Conservation (phyloP, 495 filamentous ascomycete genomes). For the Podospora didyma region DNA sequence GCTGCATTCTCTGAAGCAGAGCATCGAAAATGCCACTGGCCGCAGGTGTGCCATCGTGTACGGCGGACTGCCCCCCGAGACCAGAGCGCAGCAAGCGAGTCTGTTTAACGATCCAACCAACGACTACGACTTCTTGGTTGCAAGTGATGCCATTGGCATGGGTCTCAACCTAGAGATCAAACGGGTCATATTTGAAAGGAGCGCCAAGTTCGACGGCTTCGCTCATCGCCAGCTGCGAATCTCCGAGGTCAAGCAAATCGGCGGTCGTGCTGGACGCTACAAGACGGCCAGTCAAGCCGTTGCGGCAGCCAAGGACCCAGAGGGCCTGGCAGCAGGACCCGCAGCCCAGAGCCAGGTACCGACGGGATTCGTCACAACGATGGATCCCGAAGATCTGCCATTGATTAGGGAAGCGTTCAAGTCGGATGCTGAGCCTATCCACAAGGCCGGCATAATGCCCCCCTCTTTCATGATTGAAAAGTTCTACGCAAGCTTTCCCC, state of each 20-base stretch:
- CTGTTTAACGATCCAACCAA: slow-evolving; percentile 93
- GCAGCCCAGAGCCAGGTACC: slow-evolving; percentile 22
- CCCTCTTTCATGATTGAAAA: slow-evolving; percentile 59
- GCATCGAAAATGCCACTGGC: slow-evolving; percentile 72
- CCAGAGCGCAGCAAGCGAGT: slow-evolving; percentile 80
- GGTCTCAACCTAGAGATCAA: slow-evolving; percentile 92
- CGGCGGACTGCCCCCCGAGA: slow-evolving; percentile 87
- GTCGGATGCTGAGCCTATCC: slow-evolving; percentile 59
- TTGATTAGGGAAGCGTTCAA: slow-evolving; percentile 59
- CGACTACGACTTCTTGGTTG: slow-evolving; percentile 90
- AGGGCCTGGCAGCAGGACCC: slow-evolving; percentile 42
- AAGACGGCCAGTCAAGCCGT: slow-evolving; percentile 59
- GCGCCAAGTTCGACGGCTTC: slow-evolving; percentile 59
- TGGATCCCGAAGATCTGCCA: slow-evolving; percentile 66
- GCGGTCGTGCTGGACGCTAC: slow-evolving; percentile 87
- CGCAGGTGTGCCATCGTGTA: slow-evolving; percentile 88
- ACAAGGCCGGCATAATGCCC: slow-evolving; percentile 71
- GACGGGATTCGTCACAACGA: slow-evolving; percentile 74
- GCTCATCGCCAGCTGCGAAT: slow-evolving; percentile 51
- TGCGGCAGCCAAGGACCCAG: slow-evolving; percentile 6
- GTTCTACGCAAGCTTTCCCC: slow-evolving; percentile 75
- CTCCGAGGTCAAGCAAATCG: slow-evolving; percentile 93
- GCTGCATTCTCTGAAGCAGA: slow-evolving; percentile 73
- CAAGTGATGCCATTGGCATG: slow-evolving; percentile 97
- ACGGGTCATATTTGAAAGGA: slow-evolving; percentile 81